Evolutionary conservation across 345 rosid genomes (phyloP).

Genomic region (Lumnitzera racemosa): DNA sequence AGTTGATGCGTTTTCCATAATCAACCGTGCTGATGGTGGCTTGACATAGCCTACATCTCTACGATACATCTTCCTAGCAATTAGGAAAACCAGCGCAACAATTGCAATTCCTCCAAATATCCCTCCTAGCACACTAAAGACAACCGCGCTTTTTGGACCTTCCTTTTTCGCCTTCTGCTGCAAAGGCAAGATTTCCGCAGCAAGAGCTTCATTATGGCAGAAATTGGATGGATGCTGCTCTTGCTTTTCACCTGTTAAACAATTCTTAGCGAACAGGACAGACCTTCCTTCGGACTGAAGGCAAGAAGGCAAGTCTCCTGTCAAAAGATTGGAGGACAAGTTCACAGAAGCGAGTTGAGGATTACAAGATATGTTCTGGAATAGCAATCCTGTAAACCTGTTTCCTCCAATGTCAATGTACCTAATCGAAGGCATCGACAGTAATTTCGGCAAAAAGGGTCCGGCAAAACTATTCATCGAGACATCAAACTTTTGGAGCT

Average conservation of each 20-base stretch:
- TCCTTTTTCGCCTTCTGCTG: constrained; percentile 15
- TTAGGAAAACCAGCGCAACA: constrained; percentile 21
- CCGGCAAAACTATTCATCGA: constrained; percentile 52
- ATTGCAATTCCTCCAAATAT: constrained; percentile 26
- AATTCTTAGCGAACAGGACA: constrained; percentile 32
- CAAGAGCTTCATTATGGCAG: constrained; percentile 54
- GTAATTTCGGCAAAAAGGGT: constrained; percentile 34
- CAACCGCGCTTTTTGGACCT: constrained; percentile 19
- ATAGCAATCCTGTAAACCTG: constrained; percentile 40
- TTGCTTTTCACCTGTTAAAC: constrained; percentile 33
- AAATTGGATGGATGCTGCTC: constrained; percentile 34
- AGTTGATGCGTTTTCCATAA: constrained; percentile 22
- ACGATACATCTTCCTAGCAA: constrained; percentile 14
- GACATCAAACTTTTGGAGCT: constrained; percentile 53
- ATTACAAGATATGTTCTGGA: constrained; percentile 44
- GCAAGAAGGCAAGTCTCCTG: constrained; percentile 54
- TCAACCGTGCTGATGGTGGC: constrained; percentile 19
- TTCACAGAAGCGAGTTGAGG: constrained; percentile 31
- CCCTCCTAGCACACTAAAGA: constrained; percentile 41
- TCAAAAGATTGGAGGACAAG: constrained; percentile 46
- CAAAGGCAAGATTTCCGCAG: constrained; percentile 39
- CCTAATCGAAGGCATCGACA: constrained; percentile 39
- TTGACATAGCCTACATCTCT: constrained; percentile 3
- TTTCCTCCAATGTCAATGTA: constrained; percentile 43
- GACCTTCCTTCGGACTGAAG: constrained; percentile 15